Evolutionary conservation across 2,329 filamentous ascomycete species (phyloP).

Genomic region (Grosmannia huntii): DNA sequence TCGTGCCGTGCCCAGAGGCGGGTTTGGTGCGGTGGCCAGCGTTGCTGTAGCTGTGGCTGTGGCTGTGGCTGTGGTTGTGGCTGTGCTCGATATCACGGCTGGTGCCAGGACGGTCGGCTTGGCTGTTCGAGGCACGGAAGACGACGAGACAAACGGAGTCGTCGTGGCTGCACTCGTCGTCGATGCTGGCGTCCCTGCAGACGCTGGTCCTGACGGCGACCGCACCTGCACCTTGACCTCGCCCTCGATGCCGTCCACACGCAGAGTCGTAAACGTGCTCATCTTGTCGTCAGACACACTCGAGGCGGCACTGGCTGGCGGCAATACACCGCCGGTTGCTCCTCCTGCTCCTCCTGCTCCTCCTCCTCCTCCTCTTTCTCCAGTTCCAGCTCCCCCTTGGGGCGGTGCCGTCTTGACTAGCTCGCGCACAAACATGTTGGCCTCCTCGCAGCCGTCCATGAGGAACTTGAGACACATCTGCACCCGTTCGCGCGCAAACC

Average conservation of each 20-base stretch:
- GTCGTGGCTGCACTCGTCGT: background rate
- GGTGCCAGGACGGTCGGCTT: background rate
- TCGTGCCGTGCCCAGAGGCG: constrained; percentile 10
- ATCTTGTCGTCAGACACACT: constrained; percentile 7
- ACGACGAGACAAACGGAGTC: background rate
- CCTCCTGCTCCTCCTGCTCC: background rate
- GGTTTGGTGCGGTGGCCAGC: constrained; percentile 1
- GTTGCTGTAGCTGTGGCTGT: background rate
- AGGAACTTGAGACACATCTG: constrained; percentile 81
- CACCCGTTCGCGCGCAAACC: constrained; percentile 84
- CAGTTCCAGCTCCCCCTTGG: constrained; percentile 8
- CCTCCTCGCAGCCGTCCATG: constrained; percentile 61
- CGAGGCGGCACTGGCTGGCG: background rate
- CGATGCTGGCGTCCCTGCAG: background rate
- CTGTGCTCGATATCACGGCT: constrained; percentile 2
- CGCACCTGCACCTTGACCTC: constrained; percentile 44
- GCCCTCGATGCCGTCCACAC: constrained; percentile 42
- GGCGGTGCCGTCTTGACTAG: constrained; percentile 28
- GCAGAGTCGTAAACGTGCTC: constrained; percentile 24
- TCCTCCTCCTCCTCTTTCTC: background rate
- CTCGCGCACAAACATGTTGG: constrained; percentile 57
- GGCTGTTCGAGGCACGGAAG: background rate
- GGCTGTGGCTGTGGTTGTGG: background rate
- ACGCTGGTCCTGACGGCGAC: constrained; percentile 1
- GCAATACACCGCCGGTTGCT: background rate